Base-by-base conservation (phyloP, 495 filamentous ascomycete species). In the Aspergillus bridgeri region DNA sequence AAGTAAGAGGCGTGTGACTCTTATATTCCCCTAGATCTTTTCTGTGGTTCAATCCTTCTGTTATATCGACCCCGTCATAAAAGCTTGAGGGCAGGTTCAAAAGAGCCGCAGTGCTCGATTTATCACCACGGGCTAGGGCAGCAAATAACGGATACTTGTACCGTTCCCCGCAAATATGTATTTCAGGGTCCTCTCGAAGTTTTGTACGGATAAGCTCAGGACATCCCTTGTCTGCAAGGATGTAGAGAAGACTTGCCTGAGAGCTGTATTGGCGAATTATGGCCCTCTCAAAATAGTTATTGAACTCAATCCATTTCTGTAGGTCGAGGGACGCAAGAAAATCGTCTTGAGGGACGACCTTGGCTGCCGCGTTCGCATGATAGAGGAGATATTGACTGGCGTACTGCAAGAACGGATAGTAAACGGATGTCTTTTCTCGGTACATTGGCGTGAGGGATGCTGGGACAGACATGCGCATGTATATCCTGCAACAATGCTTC, bases 361-460 rank as follows among this genome's bases (percentile, higher is more conserved):
- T 51, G 0, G 51, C 63, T 15, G 77, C 78, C 15, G 52, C 55
- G 18, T 81, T 63, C 38, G 79, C 71, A 66, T 83, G 80, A 33
- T 67, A 60, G 11, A 83, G 65, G 6, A 82, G 55, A 65, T 75
- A 50, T 38, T 65, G 57, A 42, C 54, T 61, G 49, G 79, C 75
- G 63, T 82, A 83, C 58, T 75, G 59, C 2, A 81, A 60, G 59
- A 82, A 79, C 13, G 76, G 74, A 53, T 72, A 76, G 23, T 61
- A 59, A 5, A 53, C 22, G 24, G 54, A 60, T 51, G 5, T 3
- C 22, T 47, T 62, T 49, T 24, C 45, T 52, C 23, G n/a, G n/a
- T n/a, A n/a, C n/a, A n/a, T n/a, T n/a, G n/a, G n/a, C n/a, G n/a
- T n/a, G n/a, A n/a, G n/a, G n/a, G n/a, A n/a, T n/a, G n/a, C n/a